phyloP scores from a whole-genome alignment of 1,284 basidiomycete species.

The Uromyces viciae-fabae region DNA sequence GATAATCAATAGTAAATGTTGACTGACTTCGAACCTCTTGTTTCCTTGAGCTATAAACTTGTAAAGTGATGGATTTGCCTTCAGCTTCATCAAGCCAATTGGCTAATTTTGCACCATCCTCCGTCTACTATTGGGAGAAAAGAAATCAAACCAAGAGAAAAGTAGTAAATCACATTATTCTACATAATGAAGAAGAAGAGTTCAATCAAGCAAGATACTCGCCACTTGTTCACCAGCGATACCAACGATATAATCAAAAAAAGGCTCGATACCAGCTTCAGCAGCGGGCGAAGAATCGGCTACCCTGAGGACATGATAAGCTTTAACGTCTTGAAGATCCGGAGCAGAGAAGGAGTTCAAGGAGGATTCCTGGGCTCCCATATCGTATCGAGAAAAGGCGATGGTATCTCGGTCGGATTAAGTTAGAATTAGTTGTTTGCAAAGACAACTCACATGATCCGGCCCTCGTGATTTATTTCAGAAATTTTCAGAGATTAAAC shows the following conservation, averaged over 20 bases:
- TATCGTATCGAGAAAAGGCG: no score
- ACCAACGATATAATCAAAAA: slow-evolving; percentile 94
- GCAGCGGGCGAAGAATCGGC: slow-evolving; percentile 59
- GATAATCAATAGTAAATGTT: slow-evolving; percentile 65
- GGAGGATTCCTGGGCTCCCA: slow-evolving; percentile 46
- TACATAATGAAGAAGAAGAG: not conserved
- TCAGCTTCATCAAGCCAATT: slow-evolving; percentile 72
- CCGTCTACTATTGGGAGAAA: slow-evolving; percentile 41
- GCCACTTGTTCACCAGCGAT: slow-evolving; percentile 63
- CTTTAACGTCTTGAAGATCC: slow-evolving; percentile 40
- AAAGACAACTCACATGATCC: no score
- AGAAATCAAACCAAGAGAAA: not conserved
- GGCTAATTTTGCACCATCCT: slow-evolving; percentile 50
- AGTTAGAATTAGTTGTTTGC: no score
- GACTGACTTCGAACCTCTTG: slow-evolving; percentile 73
- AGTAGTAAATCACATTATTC: not conserved
- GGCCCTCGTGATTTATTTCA: no score
- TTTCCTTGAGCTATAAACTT: slow-evolving; percentile 87
- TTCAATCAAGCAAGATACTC: not conserved
- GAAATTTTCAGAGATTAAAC: no score
- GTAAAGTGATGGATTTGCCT: slow-evolving; percentile 69
- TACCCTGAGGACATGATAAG: slow-evolving; percentile 54
- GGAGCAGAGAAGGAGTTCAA: slow-evolving; percentile 5
- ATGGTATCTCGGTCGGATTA: no score
- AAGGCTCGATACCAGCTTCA: slow-evolving; percentile 80